phyloP scores from a whole-genome alignment of 1,284 basidiomycete genomes.

The Cystobasidium sp. region DNA sequence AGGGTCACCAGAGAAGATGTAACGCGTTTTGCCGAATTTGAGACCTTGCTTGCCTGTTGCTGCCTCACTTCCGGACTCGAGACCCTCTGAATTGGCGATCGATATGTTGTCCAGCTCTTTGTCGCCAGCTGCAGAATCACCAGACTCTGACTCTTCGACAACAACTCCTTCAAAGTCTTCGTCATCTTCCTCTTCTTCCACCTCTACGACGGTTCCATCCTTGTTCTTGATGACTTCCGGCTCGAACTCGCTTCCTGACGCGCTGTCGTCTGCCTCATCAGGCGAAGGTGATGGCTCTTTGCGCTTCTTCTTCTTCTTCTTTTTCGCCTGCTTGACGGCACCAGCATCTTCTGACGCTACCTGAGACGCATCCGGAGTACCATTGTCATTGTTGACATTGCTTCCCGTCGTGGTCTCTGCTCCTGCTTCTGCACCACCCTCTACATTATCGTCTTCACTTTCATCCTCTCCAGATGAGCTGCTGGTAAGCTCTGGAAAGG shows the following conservation, averaged over 20 bases:
- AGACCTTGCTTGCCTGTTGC: conserved; percentile 10
- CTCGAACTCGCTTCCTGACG: conserved; percentile 41
- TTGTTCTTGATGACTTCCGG: conserved; percentile 39
- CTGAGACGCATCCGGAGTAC: neutral
- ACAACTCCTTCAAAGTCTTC: conserved; percentile 19
- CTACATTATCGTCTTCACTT: conserved; percentile 9
- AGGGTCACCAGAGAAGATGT: conserved; percentile 2
- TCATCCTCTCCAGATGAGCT: conserved; percentile 11
- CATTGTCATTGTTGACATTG: neutral
- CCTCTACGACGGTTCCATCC: conserved; percentile 24
- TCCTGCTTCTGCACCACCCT: neutral
- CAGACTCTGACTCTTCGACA: conserved; percentile 29
- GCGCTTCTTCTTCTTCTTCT: conserved; percentile 26
- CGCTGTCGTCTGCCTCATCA: conserved; percentile 23
- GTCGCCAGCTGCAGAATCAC: conserved; percentile 39
- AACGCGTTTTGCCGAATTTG: conserved; percentile 24
- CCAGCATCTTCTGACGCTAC: neutral
- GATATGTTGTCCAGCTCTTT: conserved; percentile 36
- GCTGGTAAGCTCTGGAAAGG: conserved; percentile 27
- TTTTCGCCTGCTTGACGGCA: neutral
- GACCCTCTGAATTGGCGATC: conserved; percentile 33
- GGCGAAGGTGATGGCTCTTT: conserved; percentile 11
- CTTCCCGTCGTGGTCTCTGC: no score
- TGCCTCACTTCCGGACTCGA: conserved; percentile 3
- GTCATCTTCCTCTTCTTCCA: conserved; percentile 16